Percentiles rank a stretch among this genome's conserved stretches.
Conservation (phyloP, 2,329 filamentous ascomycete species). For the Simplicillium aogashimaense region DNA sequence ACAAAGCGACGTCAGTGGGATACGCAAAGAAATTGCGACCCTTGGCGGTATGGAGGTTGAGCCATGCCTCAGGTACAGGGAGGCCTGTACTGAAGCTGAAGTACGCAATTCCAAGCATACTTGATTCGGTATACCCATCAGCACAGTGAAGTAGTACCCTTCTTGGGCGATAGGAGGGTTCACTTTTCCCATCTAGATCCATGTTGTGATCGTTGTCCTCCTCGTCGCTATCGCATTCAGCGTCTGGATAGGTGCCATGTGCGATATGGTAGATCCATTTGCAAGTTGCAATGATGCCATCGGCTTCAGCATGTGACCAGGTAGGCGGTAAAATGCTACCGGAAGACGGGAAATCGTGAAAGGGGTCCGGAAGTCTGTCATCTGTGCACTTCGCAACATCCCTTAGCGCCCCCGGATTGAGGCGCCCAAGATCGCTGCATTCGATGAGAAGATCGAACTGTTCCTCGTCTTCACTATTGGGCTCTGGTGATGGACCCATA, state of each 20-base stretch:
- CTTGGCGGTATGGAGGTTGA: slow-evolving; percentile 70
- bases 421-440: slow-evolving; percentile 72
- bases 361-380: slow-evolving; percentile 22
- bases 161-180: slow-evolving; percentile 28
- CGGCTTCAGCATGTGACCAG: slow-evolving; percentile 73
- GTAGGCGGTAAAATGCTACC: slow-evolving; percentile 83
- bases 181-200: slow-evolving; percentile 16
- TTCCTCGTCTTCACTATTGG: slow-evolving; percentile 44
- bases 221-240: slow-evolving; percentile 19
- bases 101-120: slow-evolving; percentile 81
- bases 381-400: slow-evolving; percentile 48
- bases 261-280: slow-evolving; percentile 83
- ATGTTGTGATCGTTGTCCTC: slow-evolving; percentile 13
- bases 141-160: slow-evolving; percentile 86
- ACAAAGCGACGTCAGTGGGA: slow-evolving; percentile 73
- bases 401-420: slow-evolving; percentile 59
- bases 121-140: slow-evolving; percentile 93
- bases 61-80: slow-evolving; percentile 76
- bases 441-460: slow-evolving; percentile 81
- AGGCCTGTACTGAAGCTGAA: slow-evolving; percentile 83
- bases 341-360: slow-evolving; percentile 77
- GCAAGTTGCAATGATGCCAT: slow-evolving; percentile 77
- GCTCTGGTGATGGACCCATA: slow-evolving; percentile 78
- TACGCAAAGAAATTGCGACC: slow-evolving; percentile 95
- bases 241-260: slow-evolving; percentile 43